Base-by-base conservation (phyloP, 805 yeast species). In the Candida peoriensis region DNA sequence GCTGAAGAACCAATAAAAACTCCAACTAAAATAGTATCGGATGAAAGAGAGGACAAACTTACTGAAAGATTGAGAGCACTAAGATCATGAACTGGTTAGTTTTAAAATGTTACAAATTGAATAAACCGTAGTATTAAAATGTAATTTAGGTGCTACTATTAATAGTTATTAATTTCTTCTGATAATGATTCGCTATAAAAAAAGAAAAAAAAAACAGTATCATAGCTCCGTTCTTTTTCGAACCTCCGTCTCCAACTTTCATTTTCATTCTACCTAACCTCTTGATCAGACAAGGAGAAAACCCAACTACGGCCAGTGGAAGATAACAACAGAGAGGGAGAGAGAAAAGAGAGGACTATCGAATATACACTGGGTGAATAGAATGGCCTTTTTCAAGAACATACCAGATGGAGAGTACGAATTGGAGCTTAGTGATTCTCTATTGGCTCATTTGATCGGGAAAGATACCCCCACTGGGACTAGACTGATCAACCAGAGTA, bases 31-130 rank as follows among this genome's bases (percentile, higher is more conserved):
- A 47, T 47, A 4, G 68, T 70, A 20, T 60, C 70, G 22, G 84
- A 74, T 34, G 95, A 84, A 46, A 81, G 82, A 45, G 97, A 90
- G 60, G 96, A 90, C 51, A 72, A 69, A 43, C 70, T 93, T 32
- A 89, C 95, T 1, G 95, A 93, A 61, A 68, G 97, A 50, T 64
- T 93, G 40, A 75, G 94, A 44, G 97, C 97, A 1, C 66, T 93
- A 47, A 72, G 98, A 38, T 65, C 71, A 18, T 41, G 27, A 27
- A n/a, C 13, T n/a, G n/a, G n/a, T n/a, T n/a, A n/a, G n/a, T n/a
- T n/a, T n/a, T n/a, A n/a, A 14, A 15, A 14, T 22, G 12, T 9
- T 8, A 12, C 7, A 9, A n/a, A 20, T 24, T 12, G 16, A n/a
- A n/a, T n/a, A n/a, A n/a, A n/a, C n/a, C n/a, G n/a, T n/a, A n/a